Evolutionary conservation across 2,329 filamentous ascomycete species (phyloP).

Genomic region (Trichoderma semiorbis): DNA sequence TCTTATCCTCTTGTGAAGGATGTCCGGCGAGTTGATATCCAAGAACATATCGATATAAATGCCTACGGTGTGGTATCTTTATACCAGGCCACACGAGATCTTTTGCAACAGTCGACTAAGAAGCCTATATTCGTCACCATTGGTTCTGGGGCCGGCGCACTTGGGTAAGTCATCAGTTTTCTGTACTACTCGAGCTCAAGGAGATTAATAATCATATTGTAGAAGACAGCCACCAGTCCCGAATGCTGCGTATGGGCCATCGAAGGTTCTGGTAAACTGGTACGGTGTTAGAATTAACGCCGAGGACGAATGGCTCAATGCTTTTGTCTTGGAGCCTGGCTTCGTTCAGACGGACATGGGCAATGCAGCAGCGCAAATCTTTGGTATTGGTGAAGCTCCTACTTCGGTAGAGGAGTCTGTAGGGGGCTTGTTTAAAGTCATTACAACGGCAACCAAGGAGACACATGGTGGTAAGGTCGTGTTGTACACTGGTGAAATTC

Average conservation of each 20-base stretch:
- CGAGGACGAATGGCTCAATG: constrained; percentile 22
- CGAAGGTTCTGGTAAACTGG: constrained; percentile 36
- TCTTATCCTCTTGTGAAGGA: constrained; percentile 28
- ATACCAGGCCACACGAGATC: constrained; percentile 34
- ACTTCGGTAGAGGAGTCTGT: constrained; percentile 33
- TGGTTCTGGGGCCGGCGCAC: constrained; percentile 25
- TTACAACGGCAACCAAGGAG: constrained; percentile 31
- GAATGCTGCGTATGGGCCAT: constrained; percentile 34
- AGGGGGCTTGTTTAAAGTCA: constrained; percentile 31
- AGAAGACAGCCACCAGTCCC: constrained; percentile 30
- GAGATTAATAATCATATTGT: constrained; percentile 25
- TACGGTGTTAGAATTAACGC: constrained; percentile 9
- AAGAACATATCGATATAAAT: constrained; percentile 43
- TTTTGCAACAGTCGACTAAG: constrained; percentile 30
- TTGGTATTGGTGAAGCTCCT: constrained; percentile 27
- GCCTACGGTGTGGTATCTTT: constrained; percentile 37
- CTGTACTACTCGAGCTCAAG: background rate
- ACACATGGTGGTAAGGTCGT: constrained; percentile 3
- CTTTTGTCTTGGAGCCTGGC: constrained; percentile 37
- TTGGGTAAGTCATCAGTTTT: constrained; percentile 10
- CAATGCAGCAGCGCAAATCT: constrained; percentile 29
- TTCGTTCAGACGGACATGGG: constrained; percentile 36
- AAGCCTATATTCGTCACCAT: constrained; percentile 36
- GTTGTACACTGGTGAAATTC: background rate
- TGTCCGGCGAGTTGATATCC: constrained; percentile 34